Evolutionary conservation across 2,329 filamentous ascomycete genomes (phyloP), one percentile per base, ranked within the genome.

Genomic region (Stagonosporopsis vannaccii): DNA sequence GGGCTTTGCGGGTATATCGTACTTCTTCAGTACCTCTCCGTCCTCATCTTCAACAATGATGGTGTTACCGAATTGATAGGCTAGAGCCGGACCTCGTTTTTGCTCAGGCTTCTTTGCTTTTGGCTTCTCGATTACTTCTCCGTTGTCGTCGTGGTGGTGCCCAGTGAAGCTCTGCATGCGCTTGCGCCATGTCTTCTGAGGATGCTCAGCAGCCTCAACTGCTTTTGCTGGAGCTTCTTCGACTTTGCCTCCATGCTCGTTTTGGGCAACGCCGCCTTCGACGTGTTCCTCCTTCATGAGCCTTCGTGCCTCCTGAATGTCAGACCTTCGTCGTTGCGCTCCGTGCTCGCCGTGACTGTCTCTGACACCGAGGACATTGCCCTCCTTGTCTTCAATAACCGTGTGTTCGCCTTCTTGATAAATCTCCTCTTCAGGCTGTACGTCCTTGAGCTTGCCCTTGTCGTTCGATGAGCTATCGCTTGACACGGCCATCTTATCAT

Each of bases 41-140:
- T 93, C 88, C 73, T 90, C 89, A 60, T 96, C 90, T 77, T 96
- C 91, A 15, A 96, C 90, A 71, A 96, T 94, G 62, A 96, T 91
- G 79, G 91, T 93, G 71, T 91, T 93, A 60, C 91, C 91, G 69
- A 92, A 94, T 63, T 93, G 90, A 71, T 93, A 96, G 5, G 91
- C 91, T 43, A 89, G 81, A n/a, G 91, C 91, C 12, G 90, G 90
- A 51, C 90, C 89, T 62, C 85, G 82, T 33, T 81, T 78, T 35
- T 73, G 70, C 39, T 74, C 68, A 5, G 72, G 61, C 52, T 75
- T 74, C 11, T 75, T 67, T 30, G 72, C 65, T 37, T 65, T 67
- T 5, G 68, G 58, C 9, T 70, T 67, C 37, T 78, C 63, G n/a
- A 59, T 47, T 3, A 60, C 59, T 12, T 70, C 65, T 41, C 71